These are phyloP conservation scores for Coprinellus micaceus DNA, from an alignment of 768 basidiomycete species.

Conservation along the genomic window DNA sequence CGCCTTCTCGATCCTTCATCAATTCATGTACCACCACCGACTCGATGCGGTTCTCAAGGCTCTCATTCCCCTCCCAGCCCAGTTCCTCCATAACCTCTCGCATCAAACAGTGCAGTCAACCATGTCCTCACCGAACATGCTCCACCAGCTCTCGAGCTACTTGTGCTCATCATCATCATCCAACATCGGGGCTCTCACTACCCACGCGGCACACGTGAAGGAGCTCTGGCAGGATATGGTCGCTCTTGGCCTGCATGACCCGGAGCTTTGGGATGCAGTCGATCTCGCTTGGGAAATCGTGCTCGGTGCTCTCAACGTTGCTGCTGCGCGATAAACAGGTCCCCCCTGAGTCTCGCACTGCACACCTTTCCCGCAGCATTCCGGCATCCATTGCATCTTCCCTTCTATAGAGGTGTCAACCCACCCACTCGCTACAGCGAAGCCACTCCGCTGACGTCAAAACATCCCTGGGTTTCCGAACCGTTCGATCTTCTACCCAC, in stretches of 20 bases:
- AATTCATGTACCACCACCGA: constrained; percentile 68
- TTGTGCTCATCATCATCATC: constrained; percentile 44
- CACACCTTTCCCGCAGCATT: neutral
- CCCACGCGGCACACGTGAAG: constrained; percentile 65
- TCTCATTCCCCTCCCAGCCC: constrained; percentile 56
- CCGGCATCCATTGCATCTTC: neutral
- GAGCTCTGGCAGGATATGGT: constrained; percentile 80
- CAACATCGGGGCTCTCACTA: constrained; percentile 43
- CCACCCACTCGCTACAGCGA: neutral
- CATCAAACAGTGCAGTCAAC: constrained; percentile 40
- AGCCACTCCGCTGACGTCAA: constrained; percentile 4
- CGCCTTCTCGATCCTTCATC: constrained; percentile 61
- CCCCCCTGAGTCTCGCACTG: neutral
- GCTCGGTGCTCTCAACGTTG: constrained; percentile 50
- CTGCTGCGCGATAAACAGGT: constrained; percentile 26
- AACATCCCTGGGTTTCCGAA: neutral
- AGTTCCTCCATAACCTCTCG: constrained; percentile 42
- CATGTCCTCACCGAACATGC: constrained; percentile 45
- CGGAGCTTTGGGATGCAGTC: constrained; percentile 72
- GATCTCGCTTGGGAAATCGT: constrained; percentile 81
- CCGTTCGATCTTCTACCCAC: neutral
- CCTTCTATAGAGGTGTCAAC: neutral
- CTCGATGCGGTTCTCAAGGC: constrained; percentile 54
- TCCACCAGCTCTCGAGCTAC: constrained; percentile 54
- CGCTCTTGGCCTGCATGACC: constrained; percentile 67